Base-by-base conservation (phyloP, 768 basidiomycete species). In the Piloderma croceum region DNA sequence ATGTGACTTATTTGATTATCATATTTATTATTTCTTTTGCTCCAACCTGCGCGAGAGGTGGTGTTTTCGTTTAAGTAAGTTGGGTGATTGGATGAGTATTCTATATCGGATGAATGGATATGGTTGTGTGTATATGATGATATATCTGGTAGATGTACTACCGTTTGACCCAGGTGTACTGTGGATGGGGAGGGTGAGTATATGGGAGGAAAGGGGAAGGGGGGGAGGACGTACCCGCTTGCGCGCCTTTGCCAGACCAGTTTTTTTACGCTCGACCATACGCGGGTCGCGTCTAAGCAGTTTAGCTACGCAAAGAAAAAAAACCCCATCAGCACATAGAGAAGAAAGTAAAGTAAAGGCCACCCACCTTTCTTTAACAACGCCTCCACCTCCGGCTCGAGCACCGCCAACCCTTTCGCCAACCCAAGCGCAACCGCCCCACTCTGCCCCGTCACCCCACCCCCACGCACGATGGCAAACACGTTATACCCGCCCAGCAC, bases 211-310 rank as follows among this genome's bases (percentile, higher is more conserved):
- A 45, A 24, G 32, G 24, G 25, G 15, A 34, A 27, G 27, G n/a
- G 27, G 38, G 21, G 6, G 38, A 42, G 41, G 11, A 79, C 88
- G 32, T 62, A 92, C 90, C 68, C 75, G 74, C 67, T 93, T 92
- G 63, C 93, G 81, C 44, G 94, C 91, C 70, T 96, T 96, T 44
- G 85, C 79, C 54, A 79, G 62, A 43, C 90, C 90, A 12, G 94
- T 89, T 76, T 99, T 99, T 70, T 99, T 99, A 53, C 94, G 76
- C 67, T 99, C 94, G 22, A 96, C 93, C 89, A 94, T 89, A 63
- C 96, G 84, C 34, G 92, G 90, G 70, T 99, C 94, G 53, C 93
- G 81, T 60, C 80, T 79, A 43, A 90, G 64, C 34, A 93, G 68
- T 68, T 90, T 84, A 44, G 88, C 93, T 96, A 57, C 13, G 17